Conservation (phyloP, 257 asterid species). For the Eucommia ulmoides region DNA sequence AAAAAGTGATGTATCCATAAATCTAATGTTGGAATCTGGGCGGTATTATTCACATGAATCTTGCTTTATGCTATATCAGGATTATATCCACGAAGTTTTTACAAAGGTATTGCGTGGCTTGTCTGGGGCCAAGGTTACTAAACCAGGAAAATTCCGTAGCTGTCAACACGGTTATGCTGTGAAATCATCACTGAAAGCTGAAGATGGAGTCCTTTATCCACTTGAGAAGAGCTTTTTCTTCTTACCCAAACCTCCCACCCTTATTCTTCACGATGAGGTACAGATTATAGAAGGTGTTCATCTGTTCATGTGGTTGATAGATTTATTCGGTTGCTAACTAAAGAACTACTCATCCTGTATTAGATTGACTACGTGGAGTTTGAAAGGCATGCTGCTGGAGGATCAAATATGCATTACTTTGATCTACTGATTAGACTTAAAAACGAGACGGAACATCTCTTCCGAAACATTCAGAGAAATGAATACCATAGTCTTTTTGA, state of each 20-base stretch:
- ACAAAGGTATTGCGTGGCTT: constrained; percentile 70
- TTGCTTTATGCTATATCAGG: constrained; percentile 30
- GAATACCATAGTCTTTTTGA: constrained; percentile 67
- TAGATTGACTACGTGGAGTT: constrained; percentile 95
- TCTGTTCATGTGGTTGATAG: no score
- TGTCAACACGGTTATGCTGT: constrained; percentile 84
- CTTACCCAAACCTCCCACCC: constrained; percentile 94
- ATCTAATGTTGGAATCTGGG: no score
- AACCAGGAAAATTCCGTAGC: constrained; percentile 91
- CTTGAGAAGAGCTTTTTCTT: constrained; percentile 98
- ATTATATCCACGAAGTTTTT: constrained; percentile 69
- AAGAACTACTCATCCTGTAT: no score
- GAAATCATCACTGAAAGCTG: constrained; percentile 97
- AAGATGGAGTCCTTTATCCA: constrained; percentile 97
- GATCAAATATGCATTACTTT: constrained; percentile 93
- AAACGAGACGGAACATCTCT: constrained; percentile 92
- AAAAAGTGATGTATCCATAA: no score
- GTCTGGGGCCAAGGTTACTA: constrained; percentile 87
- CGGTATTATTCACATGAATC: no score
- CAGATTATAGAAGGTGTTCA: no score
- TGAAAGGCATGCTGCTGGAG: constrained; percentile 95
- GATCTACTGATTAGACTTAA: constrained; percentile 84
- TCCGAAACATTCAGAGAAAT: constrained; percentile 88
- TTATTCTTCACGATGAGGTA: constrained; percentile 95
- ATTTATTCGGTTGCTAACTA: no score